phyloP scores from a whole-genome alignment of 2,329 filamentous ascomycete species.

The Zalaria sp. region DNA sequence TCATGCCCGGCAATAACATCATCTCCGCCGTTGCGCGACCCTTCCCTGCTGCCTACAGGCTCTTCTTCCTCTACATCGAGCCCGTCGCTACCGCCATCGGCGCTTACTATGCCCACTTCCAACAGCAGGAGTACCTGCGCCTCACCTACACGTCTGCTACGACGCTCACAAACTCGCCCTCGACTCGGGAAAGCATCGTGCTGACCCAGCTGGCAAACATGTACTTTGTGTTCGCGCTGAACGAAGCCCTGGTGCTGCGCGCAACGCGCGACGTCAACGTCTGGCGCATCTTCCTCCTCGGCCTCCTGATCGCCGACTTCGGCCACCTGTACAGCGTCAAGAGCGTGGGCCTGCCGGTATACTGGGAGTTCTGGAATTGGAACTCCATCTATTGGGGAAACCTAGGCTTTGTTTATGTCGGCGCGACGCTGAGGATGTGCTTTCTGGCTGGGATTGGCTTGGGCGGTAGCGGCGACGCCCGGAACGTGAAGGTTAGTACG shows the following conservation, averaged over 20 bases:
- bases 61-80: constrained; percentile 67
- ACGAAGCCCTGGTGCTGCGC: constrained; percentile 63
- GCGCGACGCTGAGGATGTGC: constrained; percentile 15
- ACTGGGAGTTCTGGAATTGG: constrained; percentile 21
- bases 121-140: constrained; percentile 43
- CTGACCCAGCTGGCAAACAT: constrained; percentile 65
- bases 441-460: constrained; percentile 20
- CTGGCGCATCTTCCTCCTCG: constrained; percentile 54
- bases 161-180: constrained; percentile 29
- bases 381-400: constrained; percentile 22
- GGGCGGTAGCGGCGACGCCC: not conserved
- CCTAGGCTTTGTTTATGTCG: constrained; percentile 22
- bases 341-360: constrained; percentile 40
- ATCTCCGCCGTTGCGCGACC: constrained; percentile 15
- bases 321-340: constrained; percentile 58
- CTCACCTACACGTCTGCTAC: constrained; percentile 45
- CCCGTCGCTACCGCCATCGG: constrained; percentile 39
- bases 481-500: too few relatives aligned
- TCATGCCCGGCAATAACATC: too few relatives aligned
- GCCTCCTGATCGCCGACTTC: constrained; percentile 59
- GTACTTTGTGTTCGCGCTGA: constrained; percentile 63
- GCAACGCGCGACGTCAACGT: constrained; percentile 53
- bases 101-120: constrained; percentile 38
- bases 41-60: constrained; percentile 48
- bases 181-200: constrained; percentile 46